phyloP scores from a whole-genome alignment of 1,139 yeast species.

The Geotrichum citri-aurantii region DNA sequence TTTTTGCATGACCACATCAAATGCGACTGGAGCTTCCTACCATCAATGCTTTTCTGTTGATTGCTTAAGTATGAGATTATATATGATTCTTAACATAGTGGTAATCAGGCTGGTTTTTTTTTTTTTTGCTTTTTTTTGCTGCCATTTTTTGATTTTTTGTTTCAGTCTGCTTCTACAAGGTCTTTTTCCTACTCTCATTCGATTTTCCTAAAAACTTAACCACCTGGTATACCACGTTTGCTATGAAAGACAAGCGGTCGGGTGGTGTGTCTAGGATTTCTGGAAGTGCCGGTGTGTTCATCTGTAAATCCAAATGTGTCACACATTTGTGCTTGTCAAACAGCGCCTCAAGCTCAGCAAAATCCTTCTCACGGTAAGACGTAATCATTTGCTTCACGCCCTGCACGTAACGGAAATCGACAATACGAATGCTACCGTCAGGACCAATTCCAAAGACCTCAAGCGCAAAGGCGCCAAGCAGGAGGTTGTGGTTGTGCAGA shows the following conservation, averaged over 20 bases:
- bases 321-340: background rate
- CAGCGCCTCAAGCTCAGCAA: background rate
- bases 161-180: background rate
- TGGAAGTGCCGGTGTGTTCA: background rate
- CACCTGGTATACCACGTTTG: background rate
- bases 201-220: background rate
- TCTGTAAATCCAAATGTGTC: background rate
- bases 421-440: conserved; percentile 16
- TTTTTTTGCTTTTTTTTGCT: background rate
- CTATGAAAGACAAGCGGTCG: background rate
- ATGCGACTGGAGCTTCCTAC: background rate
- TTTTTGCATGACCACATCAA: too few relatives aligned
- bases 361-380: background rate
- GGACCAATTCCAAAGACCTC: conserved; percentile 21
- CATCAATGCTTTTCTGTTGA: background rate
- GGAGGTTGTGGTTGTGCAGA: background rate
- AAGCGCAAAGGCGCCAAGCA: conserved; percentile 8
- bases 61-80: background rate
- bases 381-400: background rate
- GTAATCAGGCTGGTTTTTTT: background rate
- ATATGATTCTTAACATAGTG: background rate
- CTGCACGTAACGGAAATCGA: conserved; percentile 12
- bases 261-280: background rate
- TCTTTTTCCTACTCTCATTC: background rate
- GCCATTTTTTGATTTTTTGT: background rate